Percentiles rank a stretch among this genome's conserved stretches.
phyloP scores from a whole-genome alignment of 1,139 yeast species.

The Candida dubliniensis region DNA sequence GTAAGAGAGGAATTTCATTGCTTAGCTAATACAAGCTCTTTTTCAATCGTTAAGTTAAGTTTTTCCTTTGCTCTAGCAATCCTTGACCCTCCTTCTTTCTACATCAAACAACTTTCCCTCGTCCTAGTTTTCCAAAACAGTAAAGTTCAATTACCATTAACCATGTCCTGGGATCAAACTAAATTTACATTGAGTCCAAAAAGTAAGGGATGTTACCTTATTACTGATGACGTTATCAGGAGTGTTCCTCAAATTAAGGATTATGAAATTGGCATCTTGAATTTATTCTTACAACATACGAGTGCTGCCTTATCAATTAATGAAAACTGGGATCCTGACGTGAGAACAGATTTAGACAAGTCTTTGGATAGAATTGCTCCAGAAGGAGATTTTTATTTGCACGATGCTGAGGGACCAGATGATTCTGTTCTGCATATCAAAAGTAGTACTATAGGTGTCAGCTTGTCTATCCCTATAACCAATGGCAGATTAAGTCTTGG shows the following conservation, averaged over 20 bases:
- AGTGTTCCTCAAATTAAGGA: slow-evolving; percentile 60
- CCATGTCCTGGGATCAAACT: slow-evolving; percentile 50
- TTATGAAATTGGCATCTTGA: slow-evolving; percentile 62
- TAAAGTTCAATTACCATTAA: background rate
- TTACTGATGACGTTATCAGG: slow-evolving; percentile 61
- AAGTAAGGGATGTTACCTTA: slow-evolving; percentile 66
- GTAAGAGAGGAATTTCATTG: too few species aligned
- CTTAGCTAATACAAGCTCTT: too few species aligned
- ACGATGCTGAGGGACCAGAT: slow-evolving; percentile 76
- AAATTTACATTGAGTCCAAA: slow-evolving; percentile 58
- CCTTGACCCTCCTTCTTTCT: background rate
- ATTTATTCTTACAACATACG: slow-evolving; percentile 74
- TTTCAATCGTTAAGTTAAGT: too few species aligned
- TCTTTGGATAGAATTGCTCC: slow-evolving; percentile 69
- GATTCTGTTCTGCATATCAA: slow-evolving; percentile 85
- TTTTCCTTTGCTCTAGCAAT: too few species aligned
- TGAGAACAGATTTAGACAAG: slow-evolving; percentile 63
- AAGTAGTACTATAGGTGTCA: slow-evolving; percentile 63
- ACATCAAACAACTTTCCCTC: background rate
- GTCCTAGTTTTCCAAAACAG: background rate
- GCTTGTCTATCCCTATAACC: slow-evolving; percentile 64
- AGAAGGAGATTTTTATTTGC: slow-evolving; percentile 63
- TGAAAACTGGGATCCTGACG: slow-evolving; percentile 82
- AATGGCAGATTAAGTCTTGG: slow-evolving; percentile 71
- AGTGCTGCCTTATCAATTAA: slow-evolving; percentile 75